Evolutionary conservation across 129 eudicot species (phyloP).

Genomic region (Flaveria sonorensis): DNA sequence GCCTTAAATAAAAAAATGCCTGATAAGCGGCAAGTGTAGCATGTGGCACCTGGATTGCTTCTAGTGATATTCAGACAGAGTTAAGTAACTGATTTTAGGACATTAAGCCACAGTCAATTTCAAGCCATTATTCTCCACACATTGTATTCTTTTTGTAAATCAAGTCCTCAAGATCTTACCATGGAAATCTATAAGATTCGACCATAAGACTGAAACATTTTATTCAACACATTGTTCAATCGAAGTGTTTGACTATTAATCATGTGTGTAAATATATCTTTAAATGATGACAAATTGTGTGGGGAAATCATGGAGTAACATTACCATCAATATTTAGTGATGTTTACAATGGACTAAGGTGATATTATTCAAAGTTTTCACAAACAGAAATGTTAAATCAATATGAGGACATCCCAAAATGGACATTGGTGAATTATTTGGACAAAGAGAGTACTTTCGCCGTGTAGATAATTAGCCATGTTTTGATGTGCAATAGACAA

Average conservation of each 20-base stretch:
- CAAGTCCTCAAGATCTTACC: background rate
- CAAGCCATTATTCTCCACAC: background rate
- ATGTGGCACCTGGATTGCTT: conserved; percentile 15
- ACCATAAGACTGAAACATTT: background rate
- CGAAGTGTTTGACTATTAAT: background rate
- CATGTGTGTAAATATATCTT: conserved; percentile 8
- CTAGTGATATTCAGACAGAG: conserved; percentile 3
- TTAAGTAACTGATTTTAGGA: conserved; percentile 13
- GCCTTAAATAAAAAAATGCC: background rate
- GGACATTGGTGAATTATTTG: background rate
- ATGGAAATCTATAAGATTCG: background rate
- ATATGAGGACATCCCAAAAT: conserved; percentile 16
- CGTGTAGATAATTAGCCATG: background rate
- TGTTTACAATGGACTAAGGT: conserved; percentile 7
- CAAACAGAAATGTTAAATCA: conserved; percentile 5
- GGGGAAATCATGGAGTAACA: background rate
- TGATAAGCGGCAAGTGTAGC: background rate
- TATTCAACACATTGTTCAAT: background rate
- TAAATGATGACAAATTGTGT: background rate
- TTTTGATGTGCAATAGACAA: conserved; percentile 19
- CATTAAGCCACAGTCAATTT: background rate
- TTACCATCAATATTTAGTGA: conserved; percentile 7
- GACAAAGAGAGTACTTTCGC: background rate
- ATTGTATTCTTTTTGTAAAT: background rate
- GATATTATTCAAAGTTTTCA: background rate